These are phyloP conservation scores for Rubroshorea leprosula DNA, from an alignment of 345 rosid species.

Conservation along the genomic window DNA sequence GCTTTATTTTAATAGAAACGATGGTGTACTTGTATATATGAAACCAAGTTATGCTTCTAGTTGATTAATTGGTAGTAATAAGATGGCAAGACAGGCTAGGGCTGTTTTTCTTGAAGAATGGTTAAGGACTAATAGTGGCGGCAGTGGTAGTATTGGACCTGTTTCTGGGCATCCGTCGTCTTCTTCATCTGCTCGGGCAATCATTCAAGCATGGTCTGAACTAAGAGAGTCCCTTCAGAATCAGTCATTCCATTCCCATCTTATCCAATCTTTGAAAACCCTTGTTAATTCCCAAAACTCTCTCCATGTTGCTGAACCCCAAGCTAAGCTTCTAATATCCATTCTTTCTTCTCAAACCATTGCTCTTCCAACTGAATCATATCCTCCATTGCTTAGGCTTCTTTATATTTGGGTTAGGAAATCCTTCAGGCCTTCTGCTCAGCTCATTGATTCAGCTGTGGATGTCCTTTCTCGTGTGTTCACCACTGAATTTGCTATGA, in stretches of 20 bases:
- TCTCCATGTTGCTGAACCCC: slow-evolving; percentile 89
- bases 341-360: slow-evolving; percentile 43
- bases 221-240: slow-evolving; percentile 61
- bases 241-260: slow-evolving; percentile 45
- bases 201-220: slow-evolving; percentile 88
- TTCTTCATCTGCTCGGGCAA: slow-evolving; percentile 61
- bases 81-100: slow-evolving; percentile 67
- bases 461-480: slow-evolving; percentile 45
- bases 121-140: slow-evolving; percentile 46
- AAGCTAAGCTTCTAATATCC: slow-evolving; percentile 77
- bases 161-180: slow-evolving; percentile 25
- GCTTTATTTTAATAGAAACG: background rate
- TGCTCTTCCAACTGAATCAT: slow-evolving; percentile 47
- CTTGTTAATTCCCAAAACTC: slow-evolving; percentile 54
- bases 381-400: slow-evolving; percentile 53
- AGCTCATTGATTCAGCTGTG: slow-evolving; percentile 54
- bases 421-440: slow-evolving; percentile 58
- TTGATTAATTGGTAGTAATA: slow-evolving; percentile 11
- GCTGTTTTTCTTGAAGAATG: slow-evolving; percentile 73
- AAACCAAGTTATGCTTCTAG: too few relatives aligned
- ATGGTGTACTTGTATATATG: background rate
- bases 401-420: slow-evolving; percentile 91
- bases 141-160: slow-evolving; percentile 14
- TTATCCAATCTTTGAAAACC: slow-evolving; percentile 58
- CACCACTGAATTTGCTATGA: slow-evolving; percentile 19